These are phyloP conservation scores for Chalara sp. DNA, from an alignment of 2,329 filamentous ascomycete species.

Conservation along the genomic window DNA sequence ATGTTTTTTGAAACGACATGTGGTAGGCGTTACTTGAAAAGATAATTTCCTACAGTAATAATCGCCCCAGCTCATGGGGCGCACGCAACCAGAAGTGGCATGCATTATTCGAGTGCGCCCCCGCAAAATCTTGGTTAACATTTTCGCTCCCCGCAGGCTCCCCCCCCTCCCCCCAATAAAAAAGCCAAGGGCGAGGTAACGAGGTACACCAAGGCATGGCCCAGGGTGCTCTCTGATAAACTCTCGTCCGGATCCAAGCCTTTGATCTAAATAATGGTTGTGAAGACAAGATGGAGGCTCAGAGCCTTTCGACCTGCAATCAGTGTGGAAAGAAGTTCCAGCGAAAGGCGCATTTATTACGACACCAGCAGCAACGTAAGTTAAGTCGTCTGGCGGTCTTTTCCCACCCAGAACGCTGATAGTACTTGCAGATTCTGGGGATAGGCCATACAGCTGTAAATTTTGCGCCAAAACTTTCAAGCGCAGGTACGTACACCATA, in stretches of 20 bases:
- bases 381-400: neutral
- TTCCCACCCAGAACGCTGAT: no score
- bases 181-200: neutral
- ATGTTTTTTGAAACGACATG: no score
- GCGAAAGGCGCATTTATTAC: slow-evolving; percentile 26
- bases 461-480: slow-evolving; percentile 30
- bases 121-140: neutral
- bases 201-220: neutral
- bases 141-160: neutral
- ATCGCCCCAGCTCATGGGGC: no score
- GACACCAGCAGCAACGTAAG: slow-evolving; percentile 27
- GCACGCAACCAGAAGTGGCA: no score
- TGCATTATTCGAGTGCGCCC: neutral
- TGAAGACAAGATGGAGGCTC: slow-evolving; percentile 24
- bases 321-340: slow-evolving; percentile 28
- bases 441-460: slow-evolving; percentile 25
- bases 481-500: slow-evolving; percentile 18
- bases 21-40: no score
- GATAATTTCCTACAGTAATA: no score
- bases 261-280: slow-evolving; percentile 15
- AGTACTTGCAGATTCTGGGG: slow-evolving; percentile 20
- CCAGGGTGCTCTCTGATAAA: neutral
- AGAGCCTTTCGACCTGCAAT: slow-evolving; percentile 26
- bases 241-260: neutral
- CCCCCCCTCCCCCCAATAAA: neutral